Base-by-base conservation (phyloP, 2,329 filamentous ascomycete genomes). In the Aspergillus candidus region DNA sequence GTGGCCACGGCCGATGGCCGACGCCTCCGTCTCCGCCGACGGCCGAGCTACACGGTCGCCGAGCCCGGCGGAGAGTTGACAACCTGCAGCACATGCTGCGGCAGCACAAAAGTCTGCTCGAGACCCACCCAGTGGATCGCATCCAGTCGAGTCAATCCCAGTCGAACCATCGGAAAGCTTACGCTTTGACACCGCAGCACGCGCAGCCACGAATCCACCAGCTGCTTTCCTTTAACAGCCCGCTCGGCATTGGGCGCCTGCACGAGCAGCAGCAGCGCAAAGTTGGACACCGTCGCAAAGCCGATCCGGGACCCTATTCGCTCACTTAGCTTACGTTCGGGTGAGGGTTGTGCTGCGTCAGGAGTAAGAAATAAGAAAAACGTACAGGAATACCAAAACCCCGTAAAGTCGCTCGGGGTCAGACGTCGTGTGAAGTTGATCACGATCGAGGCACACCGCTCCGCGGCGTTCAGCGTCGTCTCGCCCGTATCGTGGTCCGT, bases 301-400 rank as follows among this genome's bases (percentile, higher is more conserved):
- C 60, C 54, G 35, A 64, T 57, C 3, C 61, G 58, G 7, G 58
- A 59, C 61, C 61, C 61, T 65, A 12, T 15, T n/a, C 27, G 14
- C 2, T 11, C n/a, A 15, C 2, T 40, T 38, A 40, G 30, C 32
- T 27, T 27, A 27, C 22, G 7, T 27, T 27, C 22, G 6, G 22
- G 6, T 27, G 3, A 6, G 8, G 22, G 6, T 27, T 27, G 10
- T 27, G 10, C 22, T 27, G 10, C 22, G 22, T 10, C 6, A 27
- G 41, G 15, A 14, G 22, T 22, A 31, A 44, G 10, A 5, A 11
- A 2, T 12, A 6, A 7, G n/a, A n/a, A 30, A 27, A 30, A 53
- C 59, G 31, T 56, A 62, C 61, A 65, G 4, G 60, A 62, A 38
- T 63, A 61, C 61, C 61, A 64, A 22, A 63, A 63, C 1, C 53